phyloP scores from a whole-genome alignment of 2,329 filamentous ascomycete genomes.

The Aspergillus neotritici region DNA sequence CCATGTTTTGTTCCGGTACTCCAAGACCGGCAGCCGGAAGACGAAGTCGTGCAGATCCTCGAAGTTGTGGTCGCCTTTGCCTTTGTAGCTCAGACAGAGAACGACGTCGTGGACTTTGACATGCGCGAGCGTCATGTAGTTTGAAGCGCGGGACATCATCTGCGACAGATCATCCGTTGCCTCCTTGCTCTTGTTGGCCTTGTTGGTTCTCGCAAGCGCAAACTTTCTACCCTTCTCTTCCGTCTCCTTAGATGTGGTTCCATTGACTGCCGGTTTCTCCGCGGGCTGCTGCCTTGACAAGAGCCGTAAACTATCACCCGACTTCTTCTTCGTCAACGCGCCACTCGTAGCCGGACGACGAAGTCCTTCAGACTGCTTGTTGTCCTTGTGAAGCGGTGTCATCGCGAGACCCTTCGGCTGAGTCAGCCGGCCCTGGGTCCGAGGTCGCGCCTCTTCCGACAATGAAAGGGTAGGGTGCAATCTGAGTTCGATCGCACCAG shows the following conservation, averaged over 20 bases:
- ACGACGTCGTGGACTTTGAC: conserved; percentile 94
- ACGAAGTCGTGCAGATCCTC: conserved; percentile 98
- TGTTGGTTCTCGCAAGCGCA: conserved; percentile 40
- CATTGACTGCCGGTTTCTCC: conserved; percentile 32
- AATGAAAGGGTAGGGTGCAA: conserved; percentile 72
- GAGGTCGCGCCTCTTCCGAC: conserved; percentile 35
- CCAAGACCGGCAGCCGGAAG: conserved; percentile 86
- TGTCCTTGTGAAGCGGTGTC: conserved; percentile 30
- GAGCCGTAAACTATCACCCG: conserved; percentile 37
- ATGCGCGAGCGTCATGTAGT: conserved; percentile 95
- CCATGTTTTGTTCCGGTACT: conserved; percentile 99
- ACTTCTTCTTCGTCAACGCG: conserved; percentile 35
- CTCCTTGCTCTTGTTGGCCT: conserved; percentile 54
- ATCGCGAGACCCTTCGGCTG: conserved; percentile 30
- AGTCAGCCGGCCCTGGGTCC: conserved; percentile 26
- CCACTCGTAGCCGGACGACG: conserved; percentile 27
- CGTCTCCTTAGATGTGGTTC: conserved; percentile 21
- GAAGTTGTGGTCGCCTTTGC: conserved; percentile 88
- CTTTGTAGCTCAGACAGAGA: conserved; percentile 92
- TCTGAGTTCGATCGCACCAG: conserved; percentile 73
- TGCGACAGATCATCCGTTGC: conserved; percentile 85
- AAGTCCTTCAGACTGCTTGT: conserved; percentile 15
- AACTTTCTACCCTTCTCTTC: conserved; percentile 47
- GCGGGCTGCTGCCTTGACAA: conserved; percentile 31
- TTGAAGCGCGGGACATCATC: conserved; percentile 92